Conservation (phyloP, 2,329 filamentous ascomycete genomes). For the Cyphellophora attinorum region DNA sequence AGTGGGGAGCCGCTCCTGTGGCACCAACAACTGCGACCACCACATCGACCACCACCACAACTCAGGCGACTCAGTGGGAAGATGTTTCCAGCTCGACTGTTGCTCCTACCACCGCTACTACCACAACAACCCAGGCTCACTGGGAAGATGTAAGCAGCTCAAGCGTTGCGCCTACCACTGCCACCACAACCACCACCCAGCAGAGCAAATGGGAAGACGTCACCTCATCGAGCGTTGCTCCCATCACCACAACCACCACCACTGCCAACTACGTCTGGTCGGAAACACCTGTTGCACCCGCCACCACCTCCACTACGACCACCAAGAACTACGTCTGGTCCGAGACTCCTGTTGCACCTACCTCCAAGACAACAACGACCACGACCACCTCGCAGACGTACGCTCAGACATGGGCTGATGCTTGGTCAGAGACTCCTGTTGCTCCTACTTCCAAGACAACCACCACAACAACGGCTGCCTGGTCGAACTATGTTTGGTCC, state of each 20-base stretch:
- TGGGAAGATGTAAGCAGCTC: neutral
- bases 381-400: neutral
- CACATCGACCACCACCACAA: no score
- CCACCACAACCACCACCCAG: neutral
- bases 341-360: constrained; percentile 48
- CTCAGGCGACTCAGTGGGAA: no score
- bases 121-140: neutral
- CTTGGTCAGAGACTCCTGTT: neutral
- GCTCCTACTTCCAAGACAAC: neutral
- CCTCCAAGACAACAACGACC: constrained; percentile 61
- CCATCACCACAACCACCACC: neutral
- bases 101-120: neutral
- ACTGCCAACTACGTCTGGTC: neutral
- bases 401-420: no score
- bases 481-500: neutral
- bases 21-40: neutral
- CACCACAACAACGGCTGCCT: neutral
- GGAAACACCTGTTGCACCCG: neutral
- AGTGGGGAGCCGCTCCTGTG: neutral
- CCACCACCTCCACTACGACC: no score
- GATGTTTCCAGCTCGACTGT: no score
- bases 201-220: neutral
- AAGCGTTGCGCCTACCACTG: neutral
- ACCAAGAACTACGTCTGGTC: neutral
- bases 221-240: neutral